phyloP scores from a whole-genome alignment of 2,329 filamentous ascomycete genomes.

The Monosporascus sp. region DNA sequence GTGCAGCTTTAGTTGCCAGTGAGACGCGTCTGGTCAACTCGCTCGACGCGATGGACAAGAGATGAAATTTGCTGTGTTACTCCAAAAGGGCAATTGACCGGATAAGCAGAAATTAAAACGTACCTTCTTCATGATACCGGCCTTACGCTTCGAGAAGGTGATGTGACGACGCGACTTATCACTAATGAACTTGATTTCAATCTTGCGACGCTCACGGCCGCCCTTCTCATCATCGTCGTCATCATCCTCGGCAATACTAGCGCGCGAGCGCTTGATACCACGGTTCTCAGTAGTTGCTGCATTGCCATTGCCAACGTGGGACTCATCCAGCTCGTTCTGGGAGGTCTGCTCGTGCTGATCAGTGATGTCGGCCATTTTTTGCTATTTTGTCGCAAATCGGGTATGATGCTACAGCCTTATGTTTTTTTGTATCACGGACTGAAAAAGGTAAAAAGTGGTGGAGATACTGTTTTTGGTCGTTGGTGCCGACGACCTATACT shows the following conservation, averaged over 20 bases:
- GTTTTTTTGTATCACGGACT: constrained; percentile 40
- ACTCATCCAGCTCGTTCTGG: constrained; percentile 67
- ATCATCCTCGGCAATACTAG: constrained; percentile 81
- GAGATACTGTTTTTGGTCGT: constrained; percentile 60
- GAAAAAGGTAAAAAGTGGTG: constrained; percentile 49
- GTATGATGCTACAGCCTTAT: constrained; percentile 10
- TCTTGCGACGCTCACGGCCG: constrained; percentile 96
- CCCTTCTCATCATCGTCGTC: constrained; percentile 98
- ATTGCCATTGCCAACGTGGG: constrained; percentile 70
- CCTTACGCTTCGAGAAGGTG: constrained; percentile 99
- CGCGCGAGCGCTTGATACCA: constrained; percentile 84
- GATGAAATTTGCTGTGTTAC: too few relatives aligned
- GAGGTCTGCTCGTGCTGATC: constrained; percentile 73
- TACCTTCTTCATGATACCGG: constrained; percentile 99
- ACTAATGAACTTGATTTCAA: constrained; percentile 99
- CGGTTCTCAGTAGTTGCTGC: constrained; percentile 61
- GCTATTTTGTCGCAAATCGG: constrained; percentile 2
- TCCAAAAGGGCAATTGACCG: constrained; percentile 10
- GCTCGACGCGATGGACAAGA: too few relatives aligned
- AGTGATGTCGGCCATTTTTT: constrained; percentile 71
- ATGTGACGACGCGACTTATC: constrained; percentile 99
- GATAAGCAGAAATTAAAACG: constrained; percentile 23
- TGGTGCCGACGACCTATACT: constrained; percentile 62
- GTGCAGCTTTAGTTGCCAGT: constrained; percentile 3
- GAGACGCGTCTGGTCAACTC: too few relatives aligned